phyloP scores from a whole-genome alignment of 768 basidiomycete species.

The Suillus placidus region DNA sequence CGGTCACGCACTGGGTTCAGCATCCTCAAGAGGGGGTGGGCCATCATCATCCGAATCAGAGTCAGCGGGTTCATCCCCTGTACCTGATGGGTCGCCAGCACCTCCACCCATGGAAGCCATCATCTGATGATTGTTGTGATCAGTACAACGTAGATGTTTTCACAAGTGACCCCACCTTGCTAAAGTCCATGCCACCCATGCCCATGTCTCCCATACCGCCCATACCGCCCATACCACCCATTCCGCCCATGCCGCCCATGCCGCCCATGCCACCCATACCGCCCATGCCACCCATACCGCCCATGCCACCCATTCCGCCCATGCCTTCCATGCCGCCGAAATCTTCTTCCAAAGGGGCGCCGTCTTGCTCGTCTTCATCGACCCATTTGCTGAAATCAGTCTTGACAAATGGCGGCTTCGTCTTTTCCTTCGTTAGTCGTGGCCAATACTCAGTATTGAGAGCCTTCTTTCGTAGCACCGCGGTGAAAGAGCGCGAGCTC shows the following conservation, averaged over 20 bases:
- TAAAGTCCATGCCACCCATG: conserved; percentile 61
- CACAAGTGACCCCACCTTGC: conserved; percentile 48
- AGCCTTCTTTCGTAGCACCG: conserved; percentile 83
- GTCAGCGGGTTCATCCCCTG: conserved; percentile 31
- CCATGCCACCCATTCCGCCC: conserved; percentile 48
- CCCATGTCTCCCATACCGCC: conserved; percentile 49
- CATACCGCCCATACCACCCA: conserved; percentile 40
- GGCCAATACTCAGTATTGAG: conserved; percentile 84
- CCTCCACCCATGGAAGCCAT: conserved; percentile 40
- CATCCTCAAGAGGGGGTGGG: conserved; percentile 82
- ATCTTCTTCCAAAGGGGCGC: conserved; percentile 45
- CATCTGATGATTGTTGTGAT: conserved; percentile 36
- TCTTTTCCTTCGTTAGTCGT: conserved; percentile 86
- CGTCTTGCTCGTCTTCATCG: conserved; percentile 96
- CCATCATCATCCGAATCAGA: conserved; percentile 56
- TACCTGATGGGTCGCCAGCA: conserved; percentile 15
- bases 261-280: conserved; percentile 53
- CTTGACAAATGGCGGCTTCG: conserved; percentile 81
- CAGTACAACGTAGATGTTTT: conserved; percentile 8
- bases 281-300: conserved; percentile 61
- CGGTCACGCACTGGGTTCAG: conserved; percentile 34
- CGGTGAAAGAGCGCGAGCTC: conserved; percentile 65
- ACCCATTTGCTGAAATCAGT: conserved; percentile 96
- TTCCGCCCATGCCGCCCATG: conserved; percentile 47
- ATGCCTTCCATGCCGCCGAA: conserved; percentile 36